Conservation (phyloP, 139 green algal species). For the Coelastrella sp. region DNA sequence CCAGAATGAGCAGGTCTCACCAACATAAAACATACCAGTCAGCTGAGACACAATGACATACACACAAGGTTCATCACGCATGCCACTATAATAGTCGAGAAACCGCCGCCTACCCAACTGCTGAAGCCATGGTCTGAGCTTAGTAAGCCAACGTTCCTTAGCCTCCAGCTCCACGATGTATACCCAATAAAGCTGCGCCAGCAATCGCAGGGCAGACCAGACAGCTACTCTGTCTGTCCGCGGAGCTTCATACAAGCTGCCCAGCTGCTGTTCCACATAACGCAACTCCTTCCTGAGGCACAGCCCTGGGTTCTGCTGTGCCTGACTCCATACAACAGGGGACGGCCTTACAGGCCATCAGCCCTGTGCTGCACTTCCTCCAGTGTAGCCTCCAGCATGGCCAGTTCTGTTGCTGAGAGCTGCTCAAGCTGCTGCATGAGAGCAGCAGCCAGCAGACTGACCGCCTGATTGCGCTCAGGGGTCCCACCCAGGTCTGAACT, state of each 20-base stretch:
- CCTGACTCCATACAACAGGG: not conserved
- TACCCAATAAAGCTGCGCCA: not conserved
- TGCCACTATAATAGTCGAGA: not conserved
- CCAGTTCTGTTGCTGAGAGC: not conserved
- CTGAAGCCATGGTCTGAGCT: not conserved
- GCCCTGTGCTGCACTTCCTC: not conserved
- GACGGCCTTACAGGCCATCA: not conserved
- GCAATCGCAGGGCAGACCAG: not conserved
- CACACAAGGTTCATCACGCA: not conserved
- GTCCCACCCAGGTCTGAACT: not conserved
- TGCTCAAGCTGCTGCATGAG: not conserved
- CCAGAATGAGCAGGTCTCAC: not conserved
- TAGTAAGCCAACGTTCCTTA: not conserved
- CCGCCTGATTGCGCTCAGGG: not conserved
- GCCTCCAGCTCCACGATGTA: constrained; percentile 2
- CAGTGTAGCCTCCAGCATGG: not conserved
- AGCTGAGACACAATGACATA: constrained; percentile 19
- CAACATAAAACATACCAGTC: not conserved
- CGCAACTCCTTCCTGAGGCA: not conserved
- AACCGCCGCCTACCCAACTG: not conserved
- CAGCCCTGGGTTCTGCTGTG: not conserved
- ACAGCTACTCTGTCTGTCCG: constrained; percentile 5
- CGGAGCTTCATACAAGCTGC: not conserved
- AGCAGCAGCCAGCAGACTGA: not conserved
- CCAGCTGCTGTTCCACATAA: not conserved